Base-by-base conservation (phyloP, 257 asterid genomes). In the Jacaranda mimosifolia region DNA sequence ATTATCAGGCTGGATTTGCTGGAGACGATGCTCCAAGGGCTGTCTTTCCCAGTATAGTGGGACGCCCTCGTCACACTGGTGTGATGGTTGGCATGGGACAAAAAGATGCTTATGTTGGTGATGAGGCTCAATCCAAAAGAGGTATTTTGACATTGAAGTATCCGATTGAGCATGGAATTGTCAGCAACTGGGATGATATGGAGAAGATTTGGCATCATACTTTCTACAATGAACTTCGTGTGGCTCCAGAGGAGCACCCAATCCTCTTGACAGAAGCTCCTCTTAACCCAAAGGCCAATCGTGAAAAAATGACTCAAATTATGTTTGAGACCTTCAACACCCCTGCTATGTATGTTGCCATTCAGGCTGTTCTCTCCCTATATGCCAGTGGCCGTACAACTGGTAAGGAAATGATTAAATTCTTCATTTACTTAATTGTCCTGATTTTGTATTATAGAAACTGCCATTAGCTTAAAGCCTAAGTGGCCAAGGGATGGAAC, bases 331-430 rank as follows among this genome's bases (percentile, higher is more conserved):
- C 90, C 63, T 88, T 88, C 70, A 88, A 88, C 52, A 66, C 88
- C 72, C 92, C 92, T 38, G 92, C 90, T n/a, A 88, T 84, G 90
- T 84, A 88, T 80, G 90, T 88, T 14, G 90, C 92, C 75, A 88
- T 88, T 72, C 92, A 88, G 78, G 92, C 92, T 3, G 86, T 82
- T 72, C 83, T 82, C 63, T 82, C 86, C 56, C 86, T 82, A 7
- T 82, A 82, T 8, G 86, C 86, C 70, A 82, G 86, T 55, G 86
- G 86, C 3, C 86, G 86, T 62, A 82, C 86, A 58, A 82, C 86
- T 10, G 86, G 86, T 82, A 56, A 82, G 80, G 63, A 52, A 64
- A 55, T 64, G 4, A 9, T 1, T 6, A 39, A 35, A 8, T 48
- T 51, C 3, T 42, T 7, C n/a, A 14, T 36, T 15, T 72, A 10